Percentiles rank a stretch among this genome's conserved stretches.
phyloP scores from a whole-genome alignment of 176 grass and related monocot species.

The Otatea glauca region DNA sequence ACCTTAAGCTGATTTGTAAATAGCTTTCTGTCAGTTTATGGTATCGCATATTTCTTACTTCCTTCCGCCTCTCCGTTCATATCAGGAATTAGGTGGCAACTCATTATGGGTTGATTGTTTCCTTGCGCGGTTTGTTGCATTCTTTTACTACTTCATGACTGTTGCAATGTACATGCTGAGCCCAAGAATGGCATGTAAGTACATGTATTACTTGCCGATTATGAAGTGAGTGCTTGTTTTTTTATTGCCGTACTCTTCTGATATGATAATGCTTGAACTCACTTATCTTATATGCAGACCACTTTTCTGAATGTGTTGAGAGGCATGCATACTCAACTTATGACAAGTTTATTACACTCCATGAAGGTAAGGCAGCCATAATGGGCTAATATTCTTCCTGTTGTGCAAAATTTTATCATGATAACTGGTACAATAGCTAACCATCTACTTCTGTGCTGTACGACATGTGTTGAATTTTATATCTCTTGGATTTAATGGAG shows the following conservation, averaged over 20 bases:
- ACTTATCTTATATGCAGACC: slow-evolving; percentile 62
- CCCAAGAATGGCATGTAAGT: slow-evolving; percentile 97
- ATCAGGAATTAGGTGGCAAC: slow-evolving; percentile 86
- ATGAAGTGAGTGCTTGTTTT: slow-evolving; percentile 7
- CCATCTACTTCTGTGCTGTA: not conserved
- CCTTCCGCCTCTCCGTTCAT: slow-evolving; percentile 16
- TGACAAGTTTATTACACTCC: slow-evolving; percentile 87
- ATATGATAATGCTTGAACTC: slow-evolving; percentile 7
- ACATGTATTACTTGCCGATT: not conserved
- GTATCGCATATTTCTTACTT: not conserved
- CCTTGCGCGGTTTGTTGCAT: slow-evolving; percentile 70
- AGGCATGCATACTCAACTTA: slow-evolving; percentile 95
- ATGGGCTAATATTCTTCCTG: not conserved
- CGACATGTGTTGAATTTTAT: not conserved
- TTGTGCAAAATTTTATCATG: slow-evolving; percentile 3
- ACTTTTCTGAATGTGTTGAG: slow-evolving; percentile 98
- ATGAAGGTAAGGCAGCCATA: slow-evolving; percentile 59
- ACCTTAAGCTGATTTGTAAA: not conserved
- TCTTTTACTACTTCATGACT: slow-evolving; percentile 93
- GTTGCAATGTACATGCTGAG: slow-evolving; percentile 94
- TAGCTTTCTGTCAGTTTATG: not conserved
- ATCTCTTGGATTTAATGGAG: not conserved
- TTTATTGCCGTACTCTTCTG: not conserved
- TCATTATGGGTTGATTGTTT: slow-evolving; percentile 74
- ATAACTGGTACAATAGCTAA: not conserved